Base-by-base conservation (phyloP, 805 yeast genomes). In the Candida taoyuanica region DNA sequence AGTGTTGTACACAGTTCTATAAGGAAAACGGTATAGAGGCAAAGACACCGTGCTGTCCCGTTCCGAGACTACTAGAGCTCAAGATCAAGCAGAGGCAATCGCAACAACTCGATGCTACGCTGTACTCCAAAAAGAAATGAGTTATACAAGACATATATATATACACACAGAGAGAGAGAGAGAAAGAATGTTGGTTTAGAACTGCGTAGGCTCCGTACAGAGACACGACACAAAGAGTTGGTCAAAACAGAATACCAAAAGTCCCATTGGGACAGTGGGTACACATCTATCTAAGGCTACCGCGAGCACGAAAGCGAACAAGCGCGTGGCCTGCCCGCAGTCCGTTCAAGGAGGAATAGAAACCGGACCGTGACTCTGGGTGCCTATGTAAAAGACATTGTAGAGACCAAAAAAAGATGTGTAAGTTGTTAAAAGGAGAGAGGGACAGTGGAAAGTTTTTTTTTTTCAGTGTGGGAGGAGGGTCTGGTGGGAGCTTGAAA, bases 241-340 rank as follows among this genome's bases (percentile, higher is more conserved):
- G 81, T 69, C 81, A 69, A 65, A 64, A 63, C 63, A 49, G 19
- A 36, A 30, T 36, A 24, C 11, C 29, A 12, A n/a, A n/a, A n/a
- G n/a, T n/a, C n/a, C n/a, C n/a, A n/a, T n/a, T n/a, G n/a, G n/a
- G n/a, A n/a, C n/a, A n/a, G n/a, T n/a, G 15, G 12, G 17, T 16
- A 29, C 40, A 47, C 53, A 14, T 49, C 43, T 38, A 64, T 85
- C 89, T 85, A 73, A 83, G 93, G 84, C 85, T 68, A 66, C 84
- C 93, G 93, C 93, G 89, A 85, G 95, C 95, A 85, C 95, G 85
- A 74, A 73, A 66, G 53, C 24, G 34, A 5, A 24, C 17, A 41
- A 34, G 38, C 31, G 24, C 29, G 24, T 35, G 20, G 35, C 40
- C 43, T 39, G 26, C 29, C 5, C 21, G 45, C 50, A 54, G 63